Percentiles rank a stretch among this genome's conserved stretches.
Evolutionary conservation across 2,329 filamentous ascomycete genomes (phyloP).

Genomic region (Pseudogymnoascus sp.): DNA sequence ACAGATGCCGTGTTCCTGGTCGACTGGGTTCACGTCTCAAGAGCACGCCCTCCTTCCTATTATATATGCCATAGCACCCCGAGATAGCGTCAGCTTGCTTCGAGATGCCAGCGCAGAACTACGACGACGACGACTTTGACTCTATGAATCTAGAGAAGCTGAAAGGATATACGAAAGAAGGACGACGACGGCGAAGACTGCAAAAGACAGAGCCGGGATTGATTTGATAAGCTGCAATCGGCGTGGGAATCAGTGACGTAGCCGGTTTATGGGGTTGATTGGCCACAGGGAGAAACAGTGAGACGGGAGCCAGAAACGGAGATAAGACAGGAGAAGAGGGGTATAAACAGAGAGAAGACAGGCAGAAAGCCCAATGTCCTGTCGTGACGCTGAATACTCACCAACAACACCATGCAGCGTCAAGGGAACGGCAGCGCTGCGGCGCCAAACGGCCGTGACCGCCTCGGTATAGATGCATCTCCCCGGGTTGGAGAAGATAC

Average conservation of each 20-base stretch:
- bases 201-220: not conserved
- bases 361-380: not conserved
- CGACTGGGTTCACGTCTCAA: not conserved
- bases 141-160: not conserved
- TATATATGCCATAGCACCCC: constrained; percentile 2
- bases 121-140: not conserved
- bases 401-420: not conserved
- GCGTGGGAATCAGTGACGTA: not conserved
- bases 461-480: not conserved
- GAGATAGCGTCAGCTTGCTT: not conserved
- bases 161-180: not conserved
- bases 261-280: not conserved
- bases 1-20: not conserved
- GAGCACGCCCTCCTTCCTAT: not conserved
- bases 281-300: not conserved
- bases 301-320: not conserved
- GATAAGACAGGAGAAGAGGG: not conserved
- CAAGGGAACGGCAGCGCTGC: not conserved
- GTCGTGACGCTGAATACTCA: not conserved
- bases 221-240: not conserved
- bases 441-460: not conserved
- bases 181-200: not conserved
- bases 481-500: not conserved
- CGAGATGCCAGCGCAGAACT: not conserved
- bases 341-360: not conserved